Evolutionary conservation across 78 protist genomes (phyloP).

Genomic region (Dictyostelium citrinum): DNA sequence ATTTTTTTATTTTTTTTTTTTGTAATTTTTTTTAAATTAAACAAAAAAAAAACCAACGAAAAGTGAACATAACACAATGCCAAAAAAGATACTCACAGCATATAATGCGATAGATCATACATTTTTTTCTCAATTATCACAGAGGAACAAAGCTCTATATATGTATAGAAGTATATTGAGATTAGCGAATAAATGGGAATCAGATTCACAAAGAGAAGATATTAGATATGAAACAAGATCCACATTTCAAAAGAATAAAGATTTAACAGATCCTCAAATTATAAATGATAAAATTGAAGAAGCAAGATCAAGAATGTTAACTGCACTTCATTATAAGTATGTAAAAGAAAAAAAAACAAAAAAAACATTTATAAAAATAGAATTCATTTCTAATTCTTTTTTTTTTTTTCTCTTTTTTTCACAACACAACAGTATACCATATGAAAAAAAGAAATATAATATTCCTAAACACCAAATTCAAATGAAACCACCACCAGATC

Average conservation of each 20-base stretch:
- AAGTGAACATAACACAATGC: not conserved
- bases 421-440: not conserved
- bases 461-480: not conserved
- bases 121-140: not conserved
- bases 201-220: constrained; percentile 14
- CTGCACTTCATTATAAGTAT: constrained; percentile 55
- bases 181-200: constrained; percentile 61
- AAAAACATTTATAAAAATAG: not conserved
- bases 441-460: constrained; percentile 41
- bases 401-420: not conserved
- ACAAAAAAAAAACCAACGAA: not conserved
- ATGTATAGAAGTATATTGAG: constrained; percentile 56
- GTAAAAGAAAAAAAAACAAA: not conserved
- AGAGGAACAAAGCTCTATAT: not conserved
- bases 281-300: constrained; percentile 57
- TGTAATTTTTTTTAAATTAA: not conserved
- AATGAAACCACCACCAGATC: constrained; percentile 23
- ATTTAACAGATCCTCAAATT: not conserved
- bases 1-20: not conserved
- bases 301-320: constrained; percentile 66
- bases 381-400: not conserved
- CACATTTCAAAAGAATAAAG: constrained; percentile 19
- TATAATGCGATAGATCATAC: constrained; percentile 38
- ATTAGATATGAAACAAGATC: constrained; percentile 42
- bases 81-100: not conserved